Percentiles rank a stretch among this genome's conserved stretches.
These are phyloP conservation scores for Ottelia alismoides DNA, from an alignment of 106 monocot genomes.

Conservation along the genomic window DNA sequence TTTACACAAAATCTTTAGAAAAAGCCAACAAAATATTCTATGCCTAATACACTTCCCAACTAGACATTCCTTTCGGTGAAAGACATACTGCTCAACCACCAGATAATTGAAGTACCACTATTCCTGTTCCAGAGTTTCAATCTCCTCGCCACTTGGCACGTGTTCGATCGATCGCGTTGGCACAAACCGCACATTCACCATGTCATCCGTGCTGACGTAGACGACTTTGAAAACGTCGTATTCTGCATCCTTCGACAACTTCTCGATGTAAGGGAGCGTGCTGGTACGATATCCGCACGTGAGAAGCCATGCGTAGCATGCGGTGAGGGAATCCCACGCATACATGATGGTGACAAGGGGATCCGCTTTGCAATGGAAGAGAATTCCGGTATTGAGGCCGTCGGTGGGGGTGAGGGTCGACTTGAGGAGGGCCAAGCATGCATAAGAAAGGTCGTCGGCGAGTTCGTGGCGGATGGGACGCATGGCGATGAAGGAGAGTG, in stretches of 20 bases:
- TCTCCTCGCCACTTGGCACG: no score
- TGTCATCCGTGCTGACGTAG: slow-evolving; percentile 27
- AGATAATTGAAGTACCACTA: no score
- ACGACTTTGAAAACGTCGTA: slow-evolving; percentile 29
- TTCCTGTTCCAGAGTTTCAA: no score
- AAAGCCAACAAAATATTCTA: no score
- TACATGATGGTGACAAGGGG: slow-evolving; percentile 18
- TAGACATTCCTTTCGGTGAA: no score
- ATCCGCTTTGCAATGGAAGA: slow-evolving; percentile 11
- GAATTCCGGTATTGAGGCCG: slow-evolving; percentile 10
- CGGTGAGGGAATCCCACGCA: slow-evolving; percentile 23
- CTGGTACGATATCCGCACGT: slow-evolving; percentile 5
- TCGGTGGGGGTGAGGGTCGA: slow-evolving; percentile 6
- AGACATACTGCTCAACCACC: no score
- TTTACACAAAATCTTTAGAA: no score
- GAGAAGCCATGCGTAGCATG: slow-evolving; percentile 33
- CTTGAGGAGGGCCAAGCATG: slow-evolving; percentile 18
- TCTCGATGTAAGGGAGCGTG: slow-evolving; percentile 7
- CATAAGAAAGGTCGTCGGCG: slow-evolving; percentile 9
- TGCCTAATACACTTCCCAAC: no score
- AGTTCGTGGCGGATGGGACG: not conserved
- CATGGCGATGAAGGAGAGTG: slow-evolving; percentile 9
- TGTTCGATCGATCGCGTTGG: no score
- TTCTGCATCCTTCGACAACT: slow-evolving; percentile 6
- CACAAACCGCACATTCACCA: no score